Evolutionary conservation across 1,284 basidiomycete species (phyloP).

Genomic region (Takashimella tepidaria): DNA sequence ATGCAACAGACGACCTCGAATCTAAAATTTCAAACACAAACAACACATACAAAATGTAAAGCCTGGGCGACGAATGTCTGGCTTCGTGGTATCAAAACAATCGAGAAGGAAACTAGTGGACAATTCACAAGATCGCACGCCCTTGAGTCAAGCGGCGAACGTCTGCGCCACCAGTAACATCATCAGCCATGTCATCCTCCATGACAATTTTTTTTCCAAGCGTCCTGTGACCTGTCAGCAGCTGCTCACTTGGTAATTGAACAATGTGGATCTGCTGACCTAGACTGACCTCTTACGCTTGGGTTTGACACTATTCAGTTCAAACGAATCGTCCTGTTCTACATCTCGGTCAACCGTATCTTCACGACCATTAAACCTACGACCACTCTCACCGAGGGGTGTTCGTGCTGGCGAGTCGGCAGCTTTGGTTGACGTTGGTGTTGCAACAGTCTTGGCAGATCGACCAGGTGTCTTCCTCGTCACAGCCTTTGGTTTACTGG

Average conservation of each 20-base stretch:
- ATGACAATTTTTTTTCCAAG: conserved; percentile 51
- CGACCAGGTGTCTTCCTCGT: conserved; percentile 1
- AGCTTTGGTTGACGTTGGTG: background rate
- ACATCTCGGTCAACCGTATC: background rate
- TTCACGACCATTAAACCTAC: conserved; percentile 9
- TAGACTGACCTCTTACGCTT: conserved; percentile 52
- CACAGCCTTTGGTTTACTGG: background rate
- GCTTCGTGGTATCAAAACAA: background rate
- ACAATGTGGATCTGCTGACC: too few relatives aligned
- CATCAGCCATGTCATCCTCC: conserved; percentile 50
- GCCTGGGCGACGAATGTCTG: too few relatives aligned
- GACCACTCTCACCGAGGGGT: conserved; percentile 26
- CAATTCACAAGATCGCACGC: background rate
- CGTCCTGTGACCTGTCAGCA: conserved; percentile 37
- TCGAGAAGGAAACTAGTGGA: background rate
- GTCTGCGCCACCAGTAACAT: conserved; percentile 26
- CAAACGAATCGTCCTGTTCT: background rate
- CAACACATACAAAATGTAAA: too few relatives aligned
- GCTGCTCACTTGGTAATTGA: background rate
- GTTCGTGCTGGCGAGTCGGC: conserved; percentile 4
- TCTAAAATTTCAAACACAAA: too few relatives aligned
- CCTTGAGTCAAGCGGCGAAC: conserved; percentile 37
- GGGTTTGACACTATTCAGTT: conserved; percentile 23
- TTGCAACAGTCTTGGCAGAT: background rate
- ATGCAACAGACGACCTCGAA: too few relatives aligned